phyloP scores from a whole-genome alignment of 176 grass and related monocot species.

The Triticum monococcum region DNA sequence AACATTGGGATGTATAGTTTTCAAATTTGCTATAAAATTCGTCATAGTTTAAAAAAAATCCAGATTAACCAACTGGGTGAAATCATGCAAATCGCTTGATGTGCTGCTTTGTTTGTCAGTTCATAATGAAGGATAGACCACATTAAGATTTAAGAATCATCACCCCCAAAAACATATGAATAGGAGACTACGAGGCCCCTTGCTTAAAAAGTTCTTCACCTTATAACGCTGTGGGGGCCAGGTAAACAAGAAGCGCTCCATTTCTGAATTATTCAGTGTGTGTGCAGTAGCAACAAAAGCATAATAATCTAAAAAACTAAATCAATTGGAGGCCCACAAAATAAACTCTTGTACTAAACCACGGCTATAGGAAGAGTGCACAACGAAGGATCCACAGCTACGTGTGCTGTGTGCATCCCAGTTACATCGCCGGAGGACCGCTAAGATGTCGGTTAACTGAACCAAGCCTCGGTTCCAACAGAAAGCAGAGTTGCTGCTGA shows the following conservation, averaged over 20 bases:
- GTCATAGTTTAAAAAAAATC: too few species aligned
- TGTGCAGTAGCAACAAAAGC: background rate
- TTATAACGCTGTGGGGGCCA: background rate
- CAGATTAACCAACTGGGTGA: too few species aligned
- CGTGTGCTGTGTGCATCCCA: background rate
- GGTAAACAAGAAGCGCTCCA: background rate
- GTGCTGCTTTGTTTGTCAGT: too few species aligned
- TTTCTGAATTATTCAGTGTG: background rate
- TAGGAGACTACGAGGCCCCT: background rate
- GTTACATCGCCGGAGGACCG: background rate
- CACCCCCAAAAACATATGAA: too few species aligned
- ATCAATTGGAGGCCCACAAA: background rate
- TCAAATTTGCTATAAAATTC: too few species aligned
- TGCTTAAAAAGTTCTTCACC: background rate
- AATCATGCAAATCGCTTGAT: too few species aligned
- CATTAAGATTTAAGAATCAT: too few species aligned
- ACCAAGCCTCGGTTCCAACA: background rate
- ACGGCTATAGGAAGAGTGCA: background rate
- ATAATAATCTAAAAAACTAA: background rate
- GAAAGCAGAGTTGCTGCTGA: background rate
- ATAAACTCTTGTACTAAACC: background rate
- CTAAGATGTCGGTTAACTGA: background rate
- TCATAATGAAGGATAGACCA: too few species aligned
- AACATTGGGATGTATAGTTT: too few species aligned
- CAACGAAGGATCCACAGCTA: background rate